A percentile compares a stretch with the other conserved stretches of the same genome.
phyloP scores from a whole-genome alignment of 192 early-diverging fungal genomes.

The Umbelopsis sp. region DNA sequence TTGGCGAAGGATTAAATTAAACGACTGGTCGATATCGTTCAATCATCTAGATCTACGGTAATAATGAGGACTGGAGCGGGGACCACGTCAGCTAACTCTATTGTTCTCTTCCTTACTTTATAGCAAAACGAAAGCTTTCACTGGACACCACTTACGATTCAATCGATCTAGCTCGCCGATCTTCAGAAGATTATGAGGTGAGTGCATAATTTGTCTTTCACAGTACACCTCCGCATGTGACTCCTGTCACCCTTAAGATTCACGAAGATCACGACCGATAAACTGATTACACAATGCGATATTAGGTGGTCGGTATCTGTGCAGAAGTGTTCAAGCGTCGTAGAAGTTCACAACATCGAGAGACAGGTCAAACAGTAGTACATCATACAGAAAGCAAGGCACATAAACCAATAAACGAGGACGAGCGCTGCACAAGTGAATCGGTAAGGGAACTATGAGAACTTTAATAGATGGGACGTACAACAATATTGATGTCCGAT shows the following conservation, averaged over 20 bases:
- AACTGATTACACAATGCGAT: neutral
- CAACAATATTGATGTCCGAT: neutral
- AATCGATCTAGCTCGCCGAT: conserved; percentile 6
- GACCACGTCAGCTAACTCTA: neutral
- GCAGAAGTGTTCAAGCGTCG: conserved; percentile 4
- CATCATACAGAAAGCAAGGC: neutral
- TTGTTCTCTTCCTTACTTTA: neutral
- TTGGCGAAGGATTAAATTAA: neutral
- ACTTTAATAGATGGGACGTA: neutral
- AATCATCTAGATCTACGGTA: neutral
- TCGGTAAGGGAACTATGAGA: neutral
- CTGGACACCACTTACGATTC: neutral
- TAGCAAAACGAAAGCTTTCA: conserved; percentile 7
- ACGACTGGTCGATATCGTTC: neutral
- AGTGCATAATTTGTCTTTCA: neutral
- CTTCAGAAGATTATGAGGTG: conserved; percentile 11
- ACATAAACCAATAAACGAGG: neutral
- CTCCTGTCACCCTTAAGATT: neutral
- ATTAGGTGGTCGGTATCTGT: neutral
- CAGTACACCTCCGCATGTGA: neutral
- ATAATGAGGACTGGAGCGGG: neutral
- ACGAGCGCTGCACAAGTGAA: neutral
- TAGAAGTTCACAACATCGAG: neutral
- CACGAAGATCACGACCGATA: neutral
- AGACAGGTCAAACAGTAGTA: neutral